Evolutionary conservation across 169 alveolate species (phyloP), one percentile per base, ranked within the genome.

Genomic region (Plasmodium knowlesi): DNA sequence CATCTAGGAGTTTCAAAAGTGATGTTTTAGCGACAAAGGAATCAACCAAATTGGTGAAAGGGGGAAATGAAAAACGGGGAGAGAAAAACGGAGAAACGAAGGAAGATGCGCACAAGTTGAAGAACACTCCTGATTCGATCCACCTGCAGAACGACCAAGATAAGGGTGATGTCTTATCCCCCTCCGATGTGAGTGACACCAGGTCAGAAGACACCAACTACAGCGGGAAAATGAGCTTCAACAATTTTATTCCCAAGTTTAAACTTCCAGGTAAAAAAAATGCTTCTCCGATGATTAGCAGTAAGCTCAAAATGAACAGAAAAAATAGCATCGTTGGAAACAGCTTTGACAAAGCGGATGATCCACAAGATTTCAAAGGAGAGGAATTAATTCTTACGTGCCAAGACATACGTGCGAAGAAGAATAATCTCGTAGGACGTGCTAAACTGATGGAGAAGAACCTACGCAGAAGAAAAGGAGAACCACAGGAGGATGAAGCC

Each of bases 361-460:
- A 16, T 30, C 39, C 67, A 5, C 5, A 54, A 14, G 22, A 14
- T 39, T 1, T 57, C 39, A 82, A 14, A 25, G 3, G 10, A 25
- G 72, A n/a, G 22, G 34, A 5, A 32, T 12, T 22, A 41, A 73
- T 14, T 19, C 19, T 43, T n/a, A 72, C 70, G n/a, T 10, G 28
- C 54, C 41, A 71, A 22, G 83, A 71, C 19, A 84, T 84, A 71
- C 54, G 43, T 4, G 54, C n/a, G 74, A 86, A 76, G 67, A 86
- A 86, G 80, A 76, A 34, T 16, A 22, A 28, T 70, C 79, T 86
- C 16, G 32, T 86, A 34, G 72, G 81, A 54, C 54, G 93, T 5
- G 93, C 88, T 19, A 74, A 73, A 53, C 37, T 74, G 16, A 39
- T 86, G 14, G 53, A 22, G 41, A 86, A 86, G 43, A 76, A 76